Evolutionary conservation across 2,329 filamentous ascomycete species (phyloP).

Genomic region (Trichoderma guizhouense): DNA sequence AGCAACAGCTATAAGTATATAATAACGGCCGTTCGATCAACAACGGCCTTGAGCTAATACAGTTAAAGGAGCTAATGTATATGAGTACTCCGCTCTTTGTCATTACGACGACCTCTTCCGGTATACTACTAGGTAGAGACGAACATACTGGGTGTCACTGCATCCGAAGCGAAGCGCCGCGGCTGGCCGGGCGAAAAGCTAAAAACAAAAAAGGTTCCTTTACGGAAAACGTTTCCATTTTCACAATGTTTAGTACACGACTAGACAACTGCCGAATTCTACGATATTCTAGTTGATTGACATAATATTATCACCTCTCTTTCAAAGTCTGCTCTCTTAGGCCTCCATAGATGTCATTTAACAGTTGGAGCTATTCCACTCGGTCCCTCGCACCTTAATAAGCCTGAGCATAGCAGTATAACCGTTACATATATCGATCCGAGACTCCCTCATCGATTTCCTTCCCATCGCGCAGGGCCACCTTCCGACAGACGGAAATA

Average conservation of each 20-base stretch:
- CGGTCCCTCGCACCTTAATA: not conserved
- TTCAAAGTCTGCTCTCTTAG: not conserved
- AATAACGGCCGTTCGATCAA: not conserved
- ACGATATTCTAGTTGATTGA: not conserved
- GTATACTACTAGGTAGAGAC: not conserved
- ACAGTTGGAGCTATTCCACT: not conserved
- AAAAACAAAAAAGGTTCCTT: not conserved
- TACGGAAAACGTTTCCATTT: not conserved
- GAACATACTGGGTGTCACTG: not conserved
- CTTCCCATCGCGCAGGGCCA: not conserved
- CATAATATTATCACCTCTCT: not conserved
- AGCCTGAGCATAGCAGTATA: not conserved
- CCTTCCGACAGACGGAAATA: not conserved
- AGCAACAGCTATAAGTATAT: too few species aligned
- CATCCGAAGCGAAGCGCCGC: not conserved
- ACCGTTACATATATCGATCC: not conserved
- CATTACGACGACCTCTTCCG: not conserved
- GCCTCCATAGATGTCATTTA: not conserved
- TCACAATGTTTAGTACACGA: not conserved
- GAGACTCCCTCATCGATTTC: not conserved
- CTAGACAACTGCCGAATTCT: not conserved
- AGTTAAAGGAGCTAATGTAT: not conserved
- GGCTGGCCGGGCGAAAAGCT: not conserved
- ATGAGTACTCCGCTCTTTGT: not conserved
- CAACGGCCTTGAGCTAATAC: too few species aligned